A percentile compares a stretch with the other conserved stretches of the same genome.
Conservation (phyloP, 148 eudicot genomes). For the Chenopodium album region DNA sequence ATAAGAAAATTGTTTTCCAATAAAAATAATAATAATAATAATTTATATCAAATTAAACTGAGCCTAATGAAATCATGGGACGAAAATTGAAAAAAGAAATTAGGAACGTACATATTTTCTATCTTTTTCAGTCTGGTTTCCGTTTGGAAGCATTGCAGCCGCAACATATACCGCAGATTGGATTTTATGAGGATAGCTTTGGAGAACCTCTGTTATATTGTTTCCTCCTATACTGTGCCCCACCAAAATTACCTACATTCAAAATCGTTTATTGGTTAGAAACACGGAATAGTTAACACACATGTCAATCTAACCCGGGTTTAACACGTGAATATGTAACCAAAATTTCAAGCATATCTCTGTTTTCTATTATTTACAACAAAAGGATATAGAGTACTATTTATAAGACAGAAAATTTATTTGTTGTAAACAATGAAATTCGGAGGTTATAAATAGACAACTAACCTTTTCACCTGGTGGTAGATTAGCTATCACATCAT, state of each 20-base stretch:
- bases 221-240: conserved; percentile 42
- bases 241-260: conserved; percentile 26
- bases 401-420: too few species aligned
- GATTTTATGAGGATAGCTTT: conserved; percentile 28
- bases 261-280: too few species aligned
- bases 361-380: too few species aligned
- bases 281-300: too few species aligned
- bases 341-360: too few species aligned
- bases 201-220: conserved; percentile 28
- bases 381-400: too few species aligned
- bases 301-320: too few species aligned
- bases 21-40: too few species aligned
- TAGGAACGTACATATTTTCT: conserved; percentile 9
- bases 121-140: conserved; percentile 13
- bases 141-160: conserved; percentile 33
- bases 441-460: neutral
- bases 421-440: too few species aligned
- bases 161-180: conserved; percentile 30
- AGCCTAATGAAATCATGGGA: neutral
- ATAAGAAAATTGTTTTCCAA: too few species aligned
- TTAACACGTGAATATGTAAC: too few species aligned
- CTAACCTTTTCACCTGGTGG: conserved; percentile 28
- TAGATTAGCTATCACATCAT: conserved; percentile 18
- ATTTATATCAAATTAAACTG: too few species aligned
- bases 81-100: neutral